These are phyloP conservation scores for Neofusicoccum umdonicola DNA, from an alignment of 2,329 filamentous ascomycete species.

Conservation along the genomic window DNA sequence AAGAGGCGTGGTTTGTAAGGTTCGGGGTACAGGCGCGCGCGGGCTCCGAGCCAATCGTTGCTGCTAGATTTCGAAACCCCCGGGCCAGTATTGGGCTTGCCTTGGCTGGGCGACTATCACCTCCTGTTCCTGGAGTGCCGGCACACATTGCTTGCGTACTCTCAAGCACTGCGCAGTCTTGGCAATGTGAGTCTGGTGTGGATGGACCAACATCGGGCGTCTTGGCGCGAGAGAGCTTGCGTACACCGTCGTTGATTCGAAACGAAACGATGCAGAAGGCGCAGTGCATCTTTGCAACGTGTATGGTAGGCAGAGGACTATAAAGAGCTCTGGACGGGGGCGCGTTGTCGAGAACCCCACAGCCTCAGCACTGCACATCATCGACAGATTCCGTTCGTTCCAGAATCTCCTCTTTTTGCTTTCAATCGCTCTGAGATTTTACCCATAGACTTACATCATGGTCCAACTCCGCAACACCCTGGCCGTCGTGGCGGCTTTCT, in stretches of 20 bases:
- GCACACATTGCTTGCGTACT: conserved; percentile 1
- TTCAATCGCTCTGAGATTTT: no score
- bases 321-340: not conserved
- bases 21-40: not conserved
- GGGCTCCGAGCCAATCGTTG: not conserved
- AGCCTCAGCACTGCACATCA: not conserved
- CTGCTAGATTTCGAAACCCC: not conserved
- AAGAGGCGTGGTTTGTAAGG: not conserved
- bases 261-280: not conserved
- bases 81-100: not conserved
- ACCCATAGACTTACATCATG: not conserved
- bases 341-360: not conserved
- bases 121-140: not conserved
- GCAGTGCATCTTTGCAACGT: not conserved
- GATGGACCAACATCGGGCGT: not conserved
- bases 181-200: not conserved
- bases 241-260: not conserved
- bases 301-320: not conserved
- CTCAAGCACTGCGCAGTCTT: not conserved
- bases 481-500: not conserved
- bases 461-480: not conserved
- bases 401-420: not conserved
- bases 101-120: not conserved
- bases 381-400: not conserved
- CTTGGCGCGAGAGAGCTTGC: conserved; percentile 1